Base-by-base conservation (phyloP, 192 early-diverging fungal genomes). In the Entophlyctis luteolus region DNA sequence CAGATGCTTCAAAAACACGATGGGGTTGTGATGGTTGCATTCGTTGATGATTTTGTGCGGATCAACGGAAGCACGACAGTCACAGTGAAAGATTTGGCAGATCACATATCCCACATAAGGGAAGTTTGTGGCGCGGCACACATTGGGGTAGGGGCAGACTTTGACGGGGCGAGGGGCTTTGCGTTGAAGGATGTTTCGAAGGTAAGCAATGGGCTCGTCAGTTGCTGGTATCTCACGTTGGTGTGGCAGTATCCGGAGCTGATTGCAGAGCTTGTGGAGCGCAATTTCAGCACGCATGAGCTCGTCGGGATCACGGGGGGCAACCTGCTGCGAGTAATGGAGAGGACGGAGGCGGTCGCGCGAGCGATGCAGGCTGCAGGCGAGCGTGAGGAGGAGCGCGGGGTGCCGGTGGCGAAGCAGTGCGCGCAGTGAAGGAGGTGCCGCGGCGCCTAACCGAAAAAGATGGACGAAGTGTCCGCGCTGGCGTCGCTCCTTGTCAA, bases 101-200 rank as follows among this genome's bases (percentile, higher is more conserved):
- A 88, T 48, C 86, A 88, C 67, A 77, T 88, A 25, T 72, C 70
- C 38, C 70, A 89, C 52, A 79, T 88, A 50, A 69, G 62, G 23
- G 70, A 72, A 2, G 62, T 83, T 8, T 79, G 74, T 53, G 88
- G 88, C 0, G 55, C 71, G 16, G 39, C 75, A 50, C 74, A 82
- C 49, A 76, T 88, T n/a, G 88, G 86, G 20, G 27, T 89, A 2
- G 88, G 88, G 0, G 74, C 80, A 20, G 87, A 89, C 66, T 89
- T 80, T 69, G 84, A 89, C 65, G 87, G 87, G 0, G 82, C 83
- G 27, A 78, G 77, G 2, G 79, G 84, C 8, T 53, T 49, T 20
- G 86, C 84, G 2, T 53, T 87, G 18, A 86, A 85, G 66, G 87
- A 86, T 65, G 84, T 86, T 4, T 73, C 76, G 31, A 83, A 75